These are phyloP conservation scores for Dioscorea cayenensis DNA, from an alignment of 116 monocot species.

Conservation along the genomic window DNA sequence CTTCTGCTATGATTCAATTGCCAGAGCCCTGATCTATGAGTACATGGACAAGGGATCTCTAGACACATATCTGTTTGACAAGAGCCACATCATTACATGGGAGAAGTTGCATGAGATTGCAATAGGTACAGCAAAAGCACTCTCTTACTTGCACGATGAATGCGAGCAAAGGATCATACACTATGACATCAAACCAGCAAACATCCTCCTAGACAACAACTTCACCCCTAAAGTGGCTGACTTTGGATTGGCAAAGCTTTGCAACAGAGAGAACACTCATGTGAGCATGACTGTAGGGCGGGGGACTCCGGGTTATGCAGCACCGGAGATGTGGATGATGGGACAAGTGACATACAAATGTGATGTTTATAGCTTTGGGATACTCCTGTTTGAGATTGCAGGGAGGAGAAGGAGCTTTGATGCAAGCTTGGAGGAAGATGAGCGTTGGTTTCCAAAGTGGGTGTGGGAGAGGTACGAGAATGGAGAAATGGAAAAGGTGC, in stretches of 20 bases:
- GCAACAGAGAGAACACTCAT: slow-evolving; percentile 1
- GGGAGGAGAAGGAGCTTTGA: slow-evolving; percentile 1
- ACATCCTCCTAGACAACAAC: slow-evolving; percentile 16
- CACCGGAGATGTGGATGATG: slow-evolving; percentile 2
- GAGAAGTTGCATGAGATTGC: slow-evolving; percentile 15
- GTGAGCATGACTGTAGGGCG: neutral
- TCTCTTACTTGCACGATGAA: slow-evolving; percentile 28
- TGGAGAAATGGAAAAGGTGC: neutral
- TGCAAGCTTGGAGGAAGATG: neutral
- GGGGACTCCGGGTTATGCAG: neutral
- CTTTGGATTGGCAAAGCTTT: slow-evolving; percentile 15
- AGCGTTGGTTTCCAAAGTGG: slow-evolving; percentile 9
- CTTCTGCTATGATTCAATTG: slow-evolving; percentile 14
- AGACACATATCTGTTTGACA: slow-evolving; percentile 16
- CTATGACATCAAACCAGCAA: slow-evolving; percentile 35
- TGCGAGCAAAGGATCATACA: slow-evolving; percentile 28
- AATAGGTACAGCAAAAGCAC: slow-evolving; percentile 18
- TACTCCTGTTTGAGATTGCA: neutral
- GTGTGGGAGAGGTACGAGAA: neutral
- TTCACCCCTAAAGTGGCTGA: slow-evolving; percentile 18
- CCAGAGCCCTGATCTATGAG: slow-evolving; percentile 17
- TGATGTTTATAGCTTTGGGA: slow-evolving; percentile 5
- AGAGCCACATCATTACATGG: neutral
- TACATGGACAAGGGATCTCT: slow-evolving; percentile 27
- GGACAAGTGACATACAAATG: neutral